Base-by-base conservation (phyloP, 2,329 filamentous ascomycete species). In the Sphaerostilbella broomeana region DNA sequence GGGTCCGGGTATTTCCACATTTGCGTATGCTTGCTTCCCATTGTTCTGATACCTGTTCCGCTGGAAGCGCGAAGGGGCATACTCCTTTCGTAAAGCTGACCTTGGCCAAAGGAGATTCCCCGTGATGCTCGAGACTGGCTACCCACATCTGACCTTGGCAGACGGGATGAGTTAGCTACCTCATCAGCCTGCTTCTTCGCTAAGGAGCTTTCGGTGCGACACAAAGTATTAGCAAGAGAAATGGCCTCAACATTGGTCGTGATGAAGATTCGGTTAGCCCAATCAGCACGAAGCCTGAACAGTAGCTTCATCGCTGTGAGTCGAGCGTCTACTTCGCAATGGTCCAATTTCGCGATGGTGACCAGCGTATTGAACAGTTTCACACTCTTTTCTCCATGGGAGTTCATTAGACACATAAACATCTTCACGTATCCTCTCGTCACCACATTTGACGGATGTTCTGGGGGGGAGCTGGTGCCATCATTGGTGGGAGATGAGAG, bases 211-310 rank as follows among this genome's bases (percentile, higher is more conserved):
- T 75, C 72, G 0, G 74, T 79, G 25, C 87, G 79, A 49, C 79
- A 82, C 8, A 95, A 65, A 6, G 81, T 73, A 12, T 78, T 73
- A 19, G 88, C 86, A 17, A 95, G 67, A 38, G 77, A 78, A 47
- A 82, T 77, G 19, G 79, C 83, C 56, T 94, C 86, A 2, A 82
- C 77, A 20, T 77, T 74, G 22, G 75, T 64, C 6, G 79, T 79
- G 38, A 95, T 67, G 42, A 83, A 86, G 4, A 95, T 73, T 30
- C 81, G 75, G 48, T 89, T 78, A 8, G 83, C 78, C 57, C 84
- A 86, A 60, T 95, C 87, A 16, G 87, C 86, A 43, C 89, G 77
- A 20, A 95, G 66, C 29, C 89, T 79, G 56, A 94, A 90, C 2
- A 95, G 67, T 29, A 90, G 63, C 52, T 86, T 87, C 69, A 89